Conservation (phyloP, 176 grass and related monocot species). For the Juncus inflexus region DNA sequence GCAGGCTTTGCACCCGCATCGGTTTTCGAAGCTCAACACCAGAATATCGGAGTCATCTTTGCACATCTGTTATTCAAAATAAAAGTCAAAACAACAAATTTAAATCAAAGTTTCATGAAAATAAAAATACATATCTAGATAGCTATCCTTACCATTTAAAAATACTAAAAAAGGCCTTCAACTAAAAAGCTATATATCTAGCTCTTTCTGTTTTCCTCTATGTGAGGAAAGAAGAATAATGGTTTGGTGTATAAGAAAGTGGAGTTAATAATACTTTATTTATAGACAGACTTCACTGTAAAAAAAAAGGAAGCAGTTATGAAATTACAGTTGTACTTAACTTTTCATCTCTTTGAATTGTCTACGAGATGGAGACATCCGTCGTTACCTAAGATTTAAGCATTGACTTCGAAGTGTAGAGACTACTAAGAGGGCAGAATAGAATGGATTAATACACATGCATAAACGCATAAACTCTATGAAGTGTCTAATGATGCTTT, state of each 20-base stretch:
- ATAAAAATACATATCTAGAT: not conserved
- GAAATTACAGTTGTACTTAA: too few relatives aligned
- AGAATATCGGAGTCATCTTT: conserved; percentile 24
- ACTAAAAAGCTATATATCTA: not conserved
- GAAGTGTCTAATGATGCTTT: too few relatives aligned
- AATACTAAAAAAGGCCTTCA: not conserved
- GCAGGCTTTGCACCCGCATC: conserved; percentile 15
- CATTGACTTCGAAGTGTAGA: too few relatives aligned
- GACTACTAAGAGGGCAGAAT: too few relatives aligned
- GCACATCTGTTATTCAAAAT: conserved; percentile 6
- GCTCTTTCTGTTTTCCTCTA: not conserved
- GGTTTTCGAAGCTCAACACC: conserved; percentile 18
- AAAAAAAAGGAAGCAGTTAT: too few relatives aligned
- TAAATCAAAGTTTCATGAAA: conserved; percentile 7
- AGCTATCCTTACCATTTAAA: conserved; percentile 2
- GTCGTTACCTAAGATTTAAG: too few relatives aligned
- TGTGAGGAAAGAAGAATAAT: not conserved
- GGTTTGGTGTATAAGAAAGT: not conserved
- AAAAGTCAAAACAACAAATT: not conserved
- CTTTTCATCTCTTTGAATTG: too few relatives aligned
- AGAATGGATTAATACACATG: too few relatives aligned
- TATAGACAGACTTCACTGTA: too few relatives aligned
- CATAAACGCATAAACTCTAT: too few relatives aligned
- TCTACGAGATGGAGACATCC: too few relatives aligned
- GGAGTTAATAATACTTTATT: too few relatives aligned